A percentile compares a stretch with the other conserved stretches of the same genome.
These are phyloP conservation scores for Dimargaris cristalligena DNA, from an alignment of 192 early-diverging fungal genomes.

Conservation along the genomic window DNA sequence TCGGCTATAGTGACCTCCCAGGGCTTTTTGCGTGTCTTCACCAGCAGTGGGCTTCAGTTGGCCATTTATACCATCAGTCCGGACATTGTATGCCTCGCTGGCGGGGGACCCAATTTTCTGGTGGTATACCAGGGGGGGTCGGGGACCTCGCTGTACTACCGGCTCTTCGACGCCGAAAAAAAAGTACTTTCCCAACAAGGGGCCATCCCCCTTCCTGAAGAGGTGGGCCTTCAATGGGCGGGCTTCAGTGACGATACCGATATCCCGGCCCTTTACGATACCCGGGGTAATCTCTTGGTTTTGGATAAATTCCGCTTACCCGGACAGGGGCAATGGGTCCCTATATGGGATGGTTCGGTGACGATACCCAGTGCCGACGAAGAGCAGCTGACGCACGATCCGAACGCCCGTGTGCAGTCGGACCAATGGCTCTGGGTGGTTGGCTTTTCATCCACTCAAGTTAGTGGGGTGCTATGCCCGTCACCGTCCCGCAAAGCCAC, in stretches of 20 bases:
- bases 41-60: conserved; percentile 59
- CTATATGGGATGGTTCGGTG: conserved; percentile 49
- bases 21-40: conserved; percentile 65
- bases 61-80: conserved; percentile 47
- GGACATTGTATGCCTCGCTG: conserved; percentile 19
- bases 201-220: conserved; percentile 40
- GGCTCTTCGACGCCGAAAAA: conserved; percentile 39
- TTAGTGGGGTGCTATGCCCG: not conserved
- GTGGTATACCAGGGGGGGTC: conserved; percentile 33
- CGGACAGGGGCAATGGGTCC: conserved; percentile 58
- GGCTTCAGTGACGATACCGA: conserved; percentile 32
- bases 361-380: conserved; percentile 11
- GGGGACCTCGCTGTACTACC: conserved; percentile 29
- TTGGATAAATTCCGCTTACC: conserved; percentile 50
- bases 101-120: conserved; percentile 20
- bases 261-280: conserved; percentile 66
- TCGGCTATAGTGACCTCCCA: conserved; percentile 54
- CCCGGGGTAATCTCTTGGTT: conserved; percentile 51
- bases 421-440: conserved; percentile 8
- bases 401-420: not conserved
- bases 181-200: conserved; percentile 36
- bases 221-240: conserved; percentile 51
- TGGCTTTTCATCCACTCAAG: not conserved
- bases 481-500: not conserved
- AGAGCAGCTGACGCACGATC: not conserved